A percentile compares a stretch with the other conserved stretches of the same genome.
Conservation (phyloP, 2,329 filamentous ascomycete genomes). For the Penicillium occitanis region DNA sequence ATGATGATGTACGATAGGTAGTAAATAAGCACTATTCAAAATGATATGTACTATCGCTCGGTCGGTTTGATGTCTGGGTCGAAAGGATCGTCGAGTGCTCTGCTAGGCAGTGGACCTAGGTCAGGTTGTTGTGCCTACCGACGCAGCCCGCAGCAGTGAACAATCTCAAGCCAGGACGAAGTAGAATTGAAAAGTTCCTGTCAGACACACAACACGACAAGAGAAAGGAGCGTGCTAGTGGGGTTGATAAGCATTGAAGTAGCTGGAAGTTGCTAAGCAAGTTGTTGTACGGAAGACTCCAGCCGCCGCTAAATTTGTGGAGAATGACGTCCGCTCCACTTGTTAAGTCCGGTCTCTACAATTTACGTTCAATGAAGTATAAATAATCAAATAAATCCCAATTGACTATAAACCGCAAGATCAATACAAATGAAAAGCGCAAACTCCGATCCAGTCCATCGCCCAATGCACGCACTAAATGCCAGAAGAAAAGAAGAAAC, state of each 20-base stretch:
- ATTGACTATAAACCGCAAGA: not conserved
- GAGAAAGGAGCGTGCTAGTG: not conserved
- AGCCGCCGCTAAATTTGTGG: slow-evolving; percentile 8
- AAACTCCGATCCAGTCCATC: slow-evolving; percentile 10
- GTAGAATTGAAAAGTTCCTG: not conserved
- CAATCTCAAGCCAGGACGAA: not conserved
- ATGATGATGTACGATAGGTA: slow-evolving; percentile 51
- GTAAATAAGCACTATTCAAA: not conserved
- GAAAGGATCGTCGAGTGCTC: not conserved
- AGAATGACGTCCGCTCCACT: slow-evolving; percentile 2
- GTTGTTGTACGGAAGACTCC: slow-evolving; percentile 4
- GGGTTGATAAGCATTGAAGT: slow-evolving; percentile 1
- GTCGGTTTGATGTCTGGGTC: not conserved
- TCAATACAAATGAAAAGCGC: slow-evolving; percentile 4
- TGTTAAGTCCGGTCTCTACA: not conserved
- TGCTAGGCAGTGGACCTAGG: not conserved
- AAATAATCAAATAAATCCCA: not conserved
- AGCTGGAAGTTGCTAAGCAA: not conserved
- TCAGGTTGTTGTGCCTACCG: not conserved
- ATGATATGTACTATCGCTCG: not conserved
- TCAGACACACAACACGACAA: not conserved
- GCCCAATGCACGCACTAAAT: slow-evolving; percentile 16
- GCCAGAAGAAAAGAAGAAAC: slow-evolving; percentile 1
- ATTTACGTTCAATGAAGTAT: not conserved
- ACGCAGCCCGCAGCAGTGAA: not conserved